phyloP scores from a whole-genome alignment of 1,139 yeast genomes.

The Yamadazyma atlantica region DNA sequence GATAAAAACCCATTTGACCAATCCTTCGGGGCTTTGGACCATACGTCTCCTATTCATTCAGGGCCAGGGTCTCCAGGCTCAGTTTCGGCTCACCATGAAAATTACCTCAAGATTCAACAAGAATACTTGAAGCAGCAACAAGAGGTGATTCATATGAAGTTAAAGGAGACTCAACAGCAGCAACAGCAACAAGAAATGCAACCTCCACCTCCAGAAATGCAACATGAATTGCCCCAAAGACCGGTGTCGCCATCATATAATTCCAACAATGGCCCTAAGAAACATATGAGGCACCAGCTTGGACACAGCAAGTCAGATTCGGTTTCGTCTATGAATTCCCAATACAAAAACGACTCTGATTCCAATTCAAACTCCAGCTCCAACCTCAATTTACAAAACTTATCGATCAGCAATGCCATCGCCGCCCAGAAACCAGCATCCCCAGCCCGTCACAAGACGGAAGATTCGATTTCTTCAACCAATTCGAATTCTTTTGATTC shows the following conservation, averaged over 20 bases:
- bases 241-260: no score
- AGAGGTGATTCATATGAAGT: slow-evolving; percentile 28
- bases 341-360: neutral
- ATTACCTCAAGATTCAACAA: slow-evolving; percentile 39
- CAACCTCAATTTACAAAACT: slow-evolving; percentile 1
- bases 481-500: slow-evolving; percentile 14
- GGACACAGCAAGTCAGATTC: neutral
- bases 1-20: slow-evolving; percentile 43
- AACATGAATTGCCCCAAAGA: no score
- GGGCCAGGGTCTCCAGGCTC: slow-evolving; percentile 5
- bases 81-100: slow-evolving; percentile 27
- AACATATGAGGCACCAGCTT: neutral
- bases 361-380: slow-evolving; percentile 1
- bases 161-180: slow-evolving; percentile 12
- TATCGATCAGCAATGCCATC: slow-evolving; percentile 4
- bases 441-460: neutral
- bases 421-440: slow-evolving; percentile 1
- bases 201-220: slow-evolving; percentile 1
- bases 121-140: slow-evolving; percentile 42
- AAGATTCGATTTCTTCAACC: slow-evolving; percentile 3
- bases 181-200: neutral
- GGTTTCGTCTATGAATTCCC: neutral
- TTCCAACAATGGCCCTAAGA: neutral
- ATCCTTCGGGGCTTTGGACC: slow-evolving; percentile 18
- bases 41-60: slow-evolving; percentile 4